Conservation (phyloP, 2,329 filamentous ascomycete species). For the Curvularia eragrostidis region DNA sequence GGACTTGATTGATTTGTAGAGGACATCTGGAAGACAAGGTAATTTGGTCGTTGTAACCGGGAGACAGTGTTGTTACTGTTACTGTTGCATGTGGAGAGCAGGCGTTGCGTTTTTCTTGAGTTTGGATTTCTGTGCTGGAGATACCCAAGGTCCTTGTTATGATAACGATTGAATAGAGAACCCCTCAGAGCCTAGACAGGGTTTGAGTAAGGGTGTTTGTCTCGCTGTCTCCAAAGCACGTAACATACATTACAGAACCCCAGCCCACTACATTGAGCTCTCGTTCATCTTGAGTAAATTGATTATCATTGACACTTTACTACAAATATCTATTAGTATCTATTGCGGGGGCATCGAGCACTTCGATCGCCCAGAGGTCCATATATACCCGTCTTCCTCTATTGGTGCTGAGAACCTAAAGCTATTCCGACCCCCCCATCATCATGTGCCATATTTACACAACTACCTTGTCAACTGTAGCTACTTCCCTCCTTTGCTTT, state of each 20-base stretch:
- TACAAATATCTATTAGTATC: constrained; percentile 1
- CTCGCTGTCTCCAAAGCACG: neutral
- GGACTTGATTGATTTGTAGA: constrained; percentile 67
- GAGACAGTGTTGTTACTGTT: neutral
- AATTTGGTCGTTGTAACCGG: neutral
- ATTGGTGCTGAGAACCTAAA: neutral
- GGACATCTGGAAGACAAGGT: neutral
- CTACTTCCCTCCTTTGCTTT: neutral
- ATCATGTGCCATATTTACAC: constrained; percentile 2
- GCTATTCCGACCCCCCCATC: neutral
- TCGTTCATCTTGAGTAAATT: neutral
- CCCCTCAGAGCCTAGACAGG: neutral
- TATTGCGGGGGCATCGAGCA: constrained; percentile 20
- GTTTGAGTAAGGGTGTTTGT: neutral
- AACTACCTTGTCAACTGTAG: neutral
- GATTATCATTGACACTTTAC: neutral
- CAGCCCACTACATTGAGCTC: no score
- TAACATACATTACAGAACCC: neutral
- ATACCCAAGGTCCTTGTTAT: constrained; percentile 14
- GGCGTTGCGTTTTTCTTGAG: neutral
- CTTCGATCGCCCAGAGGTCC: constrained; percentile 24
- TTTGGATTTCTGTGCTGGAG: constrained; percentile 13
- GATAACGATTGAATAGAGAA: neutral
- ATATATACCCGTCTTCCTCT: neutral
- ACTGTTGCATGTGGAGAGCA: constrained; percentile 13